Evolutionary conservation across 352 stramenopile genomes (phyloP).

Genomic region (Phytopythium helicoides): DNA sequence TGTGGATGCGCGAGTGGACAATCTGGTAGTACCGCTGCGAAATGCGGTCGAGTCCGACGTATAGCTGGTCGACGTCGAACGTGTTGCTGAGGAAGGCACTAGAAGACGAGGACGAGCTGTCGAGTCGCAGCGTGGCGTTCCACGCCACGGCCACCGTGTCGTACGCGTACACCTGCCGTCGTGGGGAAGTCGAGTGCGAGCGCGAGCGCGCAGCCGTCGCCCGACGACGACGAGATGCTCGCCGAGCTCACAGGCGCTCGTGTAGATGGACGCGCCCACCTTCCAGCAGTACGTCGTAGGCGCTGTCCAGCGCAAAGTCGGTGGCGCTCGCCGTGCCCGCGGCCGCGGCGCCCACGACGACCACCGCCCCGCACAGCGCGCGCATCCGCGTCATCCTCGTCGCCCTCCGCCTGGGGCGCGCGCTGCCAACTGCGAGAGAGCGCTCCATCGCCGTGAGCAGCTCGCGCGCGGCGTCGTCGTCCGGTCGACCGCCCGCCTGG

Average conservation of each 20-base stretch:
- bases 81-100: conserved; percentile 34
- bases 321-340: conserved; percentile 12
- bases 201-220: conserved; percentile 45
- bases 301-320: conserved; percentile 31
- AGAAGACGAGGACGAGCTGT: too few relatives aligned
- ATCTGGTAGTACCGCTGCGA: conserved; percentile 55
- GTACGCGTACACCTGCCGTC: conserved; percentile 44
- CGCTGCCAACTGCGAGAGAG: not conserved
- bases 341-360: conserved; percentile 8
- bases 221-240: conserved; percentile 30
- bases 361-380: not conserved
- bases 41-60: conserved; percentile 41
- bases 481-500: too few relatives aligned
- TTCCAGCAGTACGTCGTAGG: conserved; percentile 63
- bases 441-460: not conserved
- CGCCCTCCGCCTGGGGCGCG: conserved; percentile 3
- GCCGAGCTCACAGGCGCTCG: conserved; percentile 42
- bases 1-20: conserved; percentile 50
- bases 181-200: conserved; percentile 44
- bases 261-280: conserved; percentile 52
- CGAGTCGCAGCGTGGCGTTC: conserved; percentile 51
- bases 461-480: too few relatives aligned
- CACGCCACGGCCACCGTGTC: conserved; percentile 61
- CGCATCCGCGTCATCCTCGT: conserved; percentile 7
- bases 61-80: conserved; percentile 45